These are phyloP conservation scores for Candida sithepensis DNA, from an alignment of 805 yeast species.

Conservation along the genomic window DNA sequence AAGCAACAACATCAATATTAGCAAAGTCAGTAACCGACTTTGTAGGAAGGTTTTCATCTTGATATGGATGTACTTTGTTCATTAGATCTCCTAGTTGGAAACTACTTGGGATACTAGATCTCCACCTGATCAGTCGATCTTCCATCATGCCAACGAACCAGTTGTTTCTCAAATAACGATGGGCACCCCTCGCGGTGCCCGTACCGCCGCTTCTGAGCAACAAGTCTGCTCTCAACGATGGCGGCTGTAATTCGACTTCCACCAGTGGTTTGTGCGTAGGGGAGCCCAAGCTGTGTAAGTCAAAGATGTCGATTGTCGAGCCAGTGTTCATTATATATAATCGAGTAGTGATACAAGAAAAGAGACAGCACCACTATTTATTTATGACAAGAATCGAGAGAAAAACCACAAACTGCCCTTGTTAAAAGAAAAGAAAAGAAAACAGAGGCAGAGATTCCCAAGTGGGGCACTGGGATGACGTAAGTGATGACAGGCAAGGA, in stretches of 20 bases:
- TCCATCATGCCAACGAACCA: conserved; percentile 32
- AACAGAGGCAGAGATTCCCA: too few relatives aligned
- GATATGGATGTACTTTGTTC: conserved; percentile 33
- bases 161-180: conserved; percentile 1
- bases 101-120: conserved; percentile 25
- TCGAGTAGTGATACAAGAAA: background rate
- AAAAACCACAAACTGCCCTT: background rate
- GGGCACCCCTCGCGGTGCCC: background rate
- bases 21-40: background rate
- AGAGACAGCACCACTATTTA: background rate
- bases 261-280: conserved; percentile 24
- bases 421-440: background rate
- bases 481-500: too few relatives aligned
- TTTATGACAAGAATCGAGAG: background rate
- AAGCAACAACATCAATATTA: background rate
- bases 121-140: conserved; percentile 34
- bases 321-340: background rate
- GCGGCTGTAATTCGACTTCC: background rate
- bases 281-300: background rate
- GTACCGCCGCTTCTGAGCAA: background rate
- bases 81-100: conserved; percentile 26
- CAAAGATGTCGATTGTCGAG: background rate
- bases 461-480: too few relatives aligned
- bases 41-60: conserved; percentile 3
- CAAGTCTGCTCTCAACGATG: background rate